Evolutionary conservation across 305 asterid genomes (phyloP).

Genomic region (Fraxinus nigra): DNA sequence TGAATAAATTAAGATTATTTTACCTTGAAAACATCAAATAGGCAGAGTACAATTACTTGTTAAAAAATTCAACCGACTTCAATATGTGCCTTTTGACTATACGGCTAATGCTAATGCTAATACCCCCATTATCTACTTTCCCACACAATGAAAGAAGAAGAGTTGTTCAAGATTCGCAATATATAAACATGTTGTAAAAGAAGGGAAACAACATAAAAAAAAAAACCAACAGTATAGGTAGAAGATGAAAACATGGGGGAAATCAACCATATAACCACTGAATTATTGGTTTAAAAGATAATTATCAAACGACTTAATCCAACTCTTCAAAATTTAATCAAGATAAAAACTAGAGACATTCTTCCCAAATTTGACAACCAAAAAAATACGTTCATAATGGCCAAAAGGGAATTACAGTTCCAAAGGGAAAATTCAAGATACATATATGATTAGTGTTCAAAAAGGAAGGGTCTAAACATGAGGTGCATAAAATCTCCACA

Average conservation of each 20-base stretch:
- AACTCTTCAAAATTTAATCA: background rate
- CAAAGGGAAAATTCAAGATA: background rate
- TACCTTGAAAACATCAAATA: background rate
- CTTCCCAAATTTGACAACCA: background rate
- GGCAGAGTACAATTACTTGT: background rate
- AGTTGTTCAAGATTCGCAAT: conserved; percentile 8
- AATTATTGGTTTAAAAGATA: background rate
- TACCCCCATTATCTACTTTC: background rate
- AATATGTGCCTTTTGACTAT: background rate
- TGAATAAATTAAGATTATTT: background rate
- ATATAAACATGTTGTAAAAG: background rate
- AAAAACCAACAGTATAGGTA: background rate
- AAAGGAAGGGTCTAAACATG: background rate
- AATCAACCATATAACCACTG: background rate
- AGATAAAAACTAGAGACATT: background rate
- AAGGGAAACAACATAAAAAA: background rate
- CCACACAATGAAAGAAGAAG: background rate
- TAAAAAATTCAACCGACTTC: conserved; percentile 5
- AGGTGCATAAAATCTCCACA: background rate
- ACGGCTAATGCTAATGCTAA: background rate
- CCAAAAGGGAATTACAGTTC: background rate
- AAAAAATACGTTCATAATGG: background rate
- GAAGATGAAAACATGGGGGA: background rate
- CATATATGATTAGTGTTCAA: background rate
- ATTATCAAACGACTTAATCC: background rate